Evolutionary conservation across 108 stramenopile genomes (phyloP), one percentile per base, ranked within the genome.

Genomic region (Chaetoceros tenuissimus): DNA sequence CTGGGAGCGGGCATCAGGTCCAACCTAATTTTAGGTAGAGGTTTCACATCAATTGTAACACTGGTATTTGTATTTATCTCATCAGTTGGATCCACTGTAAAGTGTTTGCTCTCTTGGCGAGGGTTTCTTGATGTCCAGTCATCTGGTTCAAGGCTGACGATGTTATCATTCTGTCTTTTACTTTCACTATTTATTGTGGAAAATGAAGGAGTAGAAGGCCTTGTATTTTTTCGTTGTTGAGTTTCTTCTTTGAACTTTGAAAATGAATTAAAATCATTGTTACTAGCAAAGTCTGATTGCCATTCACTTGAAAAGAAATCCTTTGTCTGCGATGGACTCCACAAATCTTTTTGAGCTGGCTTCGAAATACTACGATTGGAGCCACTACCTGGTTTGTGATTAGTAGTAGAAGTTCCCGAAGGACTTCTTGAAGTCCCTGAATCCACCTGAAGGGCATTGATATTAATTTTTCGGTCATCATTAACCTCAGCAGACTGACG

Each of bases 31-130:
- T 77, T 92, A 0, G 89, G 89, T 23, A 92, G 50, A 26, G 89
- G 89, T 51, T 92, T 92, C 23, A 92, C 89, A 63, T 92, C 83
- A 55, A 92, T 85, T 40, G 80, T 76, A 5, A 79, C 77, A 40
- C 13, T 40, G 8, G 34, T 10, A 10, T 40, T 40, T 13, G 13
- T 10, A 40, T 40, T 40, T 13, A 40, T 40, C 5, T 40, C 34
- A 40, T 40, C 34, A 5, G 13, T 34, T 80, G 81, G 44, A 80
- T 77, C 29, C 64, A 57, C 22, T 73, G 46, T 7, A 25, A 53
- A 23, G 27, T 62, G 53, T 19, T 68, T 50, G 19, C 64, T 50
- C 48, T 68, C 59, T 52, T 62, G 62, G n/a, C 54, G 60, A 40
- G 58, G 73, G 31, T 60, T 44, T 44, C 53, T 62, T 46, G 57